Percentiles rank a stretch among this genome's conserved stretches.
Conservation (phyloP, 2,329 filamentous ascomycete species). For the Pseudogymnoascus sp. region DNA sequence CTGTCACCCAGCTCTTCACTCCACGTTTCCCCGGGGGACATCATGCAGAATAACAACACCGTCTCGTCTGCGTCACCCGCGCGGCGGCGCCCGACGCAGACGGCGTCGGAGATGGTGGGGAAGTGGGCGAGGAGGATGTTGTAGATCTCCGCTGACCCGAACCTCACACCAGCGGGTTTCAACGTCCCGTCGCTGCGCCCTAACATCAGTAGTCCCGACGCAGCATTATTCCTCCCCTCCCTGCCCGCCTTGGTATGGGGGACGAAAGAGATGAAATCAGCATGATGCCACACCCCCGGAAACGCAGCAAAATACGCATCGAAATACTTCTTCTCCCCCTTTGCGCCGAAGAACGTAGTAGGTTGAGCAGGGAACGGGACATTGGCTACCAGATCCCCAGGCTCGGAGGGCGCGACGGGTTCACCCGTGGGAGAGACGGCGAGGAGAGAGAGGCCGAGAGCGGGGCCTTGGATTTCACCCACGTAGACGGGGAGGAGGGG, state of each 20-base stretch:
- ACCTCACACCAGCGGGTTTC: conserved; percentile 84
- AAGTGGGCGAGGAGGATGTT: conserved; percentile 86
- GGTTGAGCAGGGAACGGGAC: conserved; percentile 86
- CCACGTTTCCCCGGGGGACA: conserved; percentile 44
- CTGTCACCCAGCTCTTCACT: conserved; percentile 47
- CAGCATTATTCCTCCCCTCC: conserved; percentile 45
- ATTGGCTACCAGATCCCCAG: conserved; percentile 82
- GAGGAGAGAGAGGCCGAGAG: conserved; percentile 68
- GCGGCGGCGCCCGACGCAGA: conserved; percentile 74
- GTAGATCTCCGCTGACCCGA: conserved; percentile 93
- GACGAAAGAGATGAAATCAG: conserved; percentile 67
- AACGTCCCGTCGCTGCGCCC: conserved; percentile 87
- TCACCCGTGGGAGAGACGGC: conserved; percentile 44
- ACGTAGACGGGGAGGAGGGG: conserved; percentile 62
- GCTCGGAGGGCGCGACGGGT: conserved; percentile 48
- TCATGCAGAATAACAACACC: conserved; percentile 79
- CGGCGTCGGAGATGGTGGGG: conserved; percentile 68
- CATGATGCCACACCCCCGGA: conserved; percentile 75
- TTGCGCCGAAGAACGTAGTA: conserved; percentile 73
- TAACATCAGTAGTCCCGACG: conserved; percentile 79
- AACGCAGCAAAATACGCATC: conserved; percentile 86
- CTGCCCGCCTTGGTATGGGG: neutral
- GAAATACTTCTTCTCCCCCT: conserved; percentile 67
- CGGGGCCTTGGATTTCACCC: conserved; percentile 70
- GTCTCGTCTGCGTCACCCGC: conserved; percentile 24